Conservation (phyloP, 805 yeast genomes). For the Kuraishia capsulata region DNA sequence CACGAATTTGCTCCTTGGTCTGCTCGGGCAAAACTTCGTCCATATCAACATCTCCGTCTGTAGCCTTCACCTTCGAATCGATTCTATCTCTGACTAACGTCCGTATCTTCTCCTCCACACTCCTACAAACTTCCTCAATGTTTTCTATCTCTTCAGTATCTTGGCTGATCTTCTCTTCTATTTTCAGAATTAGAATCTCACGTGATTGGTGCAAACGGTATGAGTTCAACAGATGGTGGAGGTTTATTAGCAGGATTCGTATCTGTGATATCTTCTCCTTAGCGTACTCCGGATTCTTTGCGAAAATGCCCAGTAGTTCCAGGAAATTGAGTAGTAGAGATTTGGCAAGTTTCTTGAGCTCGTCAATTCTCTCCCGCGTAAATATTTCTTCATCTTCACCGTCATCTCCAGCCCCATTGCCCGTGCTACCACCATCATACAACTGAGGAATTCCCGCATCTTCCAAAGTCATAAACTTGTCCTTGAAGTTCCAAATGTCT, state of each 20-base stretch:
- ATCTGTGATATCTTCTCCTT: conserved; percentile 65
- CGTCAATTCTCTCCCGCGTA: conserved; percentile 50
- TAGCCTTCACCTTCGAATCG: conserved; percentile 3
- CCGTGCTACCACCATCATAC: conserved; percentile 27
- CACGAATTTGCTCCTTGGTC: background rate
- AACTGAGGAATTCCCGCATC: conserved; percentile 74
- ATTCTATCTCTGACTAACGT: conserved; percentile 12
- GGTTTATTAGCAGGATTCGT: conserved; percentile 71
- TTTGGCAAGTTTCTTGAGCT: conserved; percentile 70
- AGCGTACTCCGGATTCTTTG: conserved; percentile 59
- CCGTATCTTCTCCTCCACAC: conserved; percentile 28
- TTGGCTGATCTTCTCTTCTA: conserved; percentile 51
- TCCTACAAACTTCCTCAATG: conserved; percentile 30
- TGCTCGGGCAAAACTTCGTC: too few relatives aligned
- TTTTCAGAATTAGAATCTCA: conserved; percentile 73
- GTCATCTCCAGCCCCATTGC: conserved; percentile 12
- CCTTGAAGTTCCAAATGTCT: conserved; percentile 76
- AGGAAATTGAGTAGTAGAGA: conserved; percentile 73
- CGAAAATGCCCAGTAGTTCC: conserved; percentile 71
- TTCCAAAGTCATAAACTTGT: conserved; percentile 64
- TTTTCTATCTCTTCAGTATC: conserved; percentile 25
- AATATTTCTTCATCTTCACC: conserved; percentile 27
- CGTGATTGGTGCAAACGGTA: conserved; percentile 94
- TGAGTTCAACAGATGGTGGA: conserved; percentile 85
- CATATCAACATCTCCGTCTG: conserved; percentile 1